Percentiles rank a stretch among this genome's conserved stretches.
Conservation (phyloP, 306 rosid species). For the Elaeagnus macrophylla region DNA sequence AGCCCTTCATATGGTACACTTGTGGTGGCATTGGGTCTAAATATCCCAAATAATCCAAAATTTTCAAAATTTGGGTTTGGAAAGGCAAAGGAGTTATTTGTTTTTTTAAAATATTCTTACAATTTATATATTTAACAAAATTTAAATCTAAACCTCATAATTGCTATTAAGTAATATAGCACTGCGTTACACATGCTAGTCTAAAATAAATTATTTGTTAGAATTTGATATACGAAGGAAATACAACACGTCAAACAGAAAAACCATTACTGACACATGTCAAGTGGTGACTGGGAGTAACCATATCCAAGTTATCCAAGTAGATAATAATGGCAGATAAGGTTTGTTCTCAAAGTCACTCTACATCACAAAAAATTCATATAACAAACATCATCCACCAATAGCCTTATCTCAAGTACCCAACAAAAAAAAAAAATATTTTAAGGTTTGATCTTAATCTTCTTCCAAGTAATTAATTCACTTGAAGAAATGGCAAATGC, state of each 20-base stretch:
- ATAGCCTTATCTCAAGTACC: background rate
- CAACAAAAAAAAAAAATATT: constrained; percentile 17
- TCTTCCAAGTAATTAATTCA: constrained; percentile 1
- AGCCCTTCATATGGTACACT: too few species aligned
- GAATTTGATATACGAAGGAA: too few species aligned
- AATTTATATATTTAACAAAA: too few species aligned
- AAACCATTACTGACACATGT: background rate
- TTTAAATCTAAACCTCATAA: too few species aligned
- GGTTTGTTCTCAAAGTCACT: constrained; percentile 23
- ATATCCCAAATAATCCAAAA: too few species aligned
- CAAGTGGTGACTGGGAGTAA: constrained; percentile 26
- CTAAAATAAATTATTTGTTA: too few species aligned
- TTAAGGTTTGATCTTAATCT: constrained; percentile 21
- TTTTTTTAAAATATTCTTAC: too few species aligned
- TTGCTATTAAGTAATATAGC: too few species aligned
- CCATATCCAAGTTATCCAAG: constrained; percentile 66
- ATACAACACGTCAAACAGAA: constrained; percentile 44
- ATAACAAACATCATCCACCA: constrained; percentile 17
- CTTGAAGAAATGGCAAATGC: constrained; percentile 53
- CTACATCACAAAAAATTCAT: constrained; percentile 46
- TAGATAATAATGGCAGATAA: constrained; percentile 52
- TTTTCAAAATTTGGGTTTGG: too few species aligned
- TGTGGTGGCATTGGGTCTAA: too few species aligned
- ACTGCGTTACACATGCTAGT: too few species aligned
- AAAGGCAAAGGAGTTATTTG: too few species aligned